phyloP scores from a whole-genome alignment of 202 grass and related monocot species.

The Hordeum pubiflorum region DNA sequence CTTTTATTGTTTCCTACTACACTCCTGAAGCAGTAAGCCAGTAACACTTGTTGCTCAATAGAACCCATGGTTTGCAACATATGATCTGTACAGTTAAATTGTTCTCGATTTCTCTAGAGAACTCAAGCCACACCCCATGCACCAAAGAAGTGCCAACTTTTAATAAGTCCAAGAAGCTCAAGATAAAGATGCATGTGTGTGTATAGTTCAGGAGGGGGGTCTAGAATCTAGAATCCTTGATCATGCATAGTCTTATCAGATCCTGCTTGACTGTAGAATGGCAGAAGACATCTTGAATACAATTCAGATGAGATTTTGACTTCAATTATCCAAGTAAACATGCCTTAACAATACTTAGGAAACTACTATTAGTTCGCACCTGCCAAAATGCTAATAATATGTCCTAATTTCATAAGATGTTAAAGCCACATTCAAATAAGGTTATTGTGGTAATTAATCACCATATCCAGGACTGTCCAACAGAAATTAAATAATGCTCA shows the following conservation, averaged over 20 bases:
- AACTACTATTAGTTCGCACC: not conserved
- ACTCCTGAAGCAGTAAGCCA: not conserved
- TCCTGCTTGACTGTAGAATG: not conserved
- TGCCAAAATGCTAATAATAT: slow-evolving; percentile 12
- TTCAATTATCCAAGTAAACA: not conserved
- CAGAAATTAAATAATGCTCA: not conserved
- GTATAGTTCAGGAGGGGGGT: not conserved
- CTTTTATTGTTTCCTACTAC: not conserved
- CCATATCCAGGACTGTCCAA: not conserved
- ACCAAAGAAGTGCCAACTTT: slow-evolving; percentile 9
- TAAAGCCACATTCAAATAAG: not conserved
- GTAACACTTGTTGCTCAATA: not conserved
- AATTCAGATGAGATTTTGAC: slow-evolving; percentile 1
- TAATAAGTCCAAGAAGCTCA: not conserved
- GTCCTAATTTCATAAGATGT: not conserved
- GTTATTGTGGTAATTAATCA: not conserved
- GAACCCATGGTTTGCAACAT: not conserved
- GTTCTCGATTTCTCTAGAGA: not conserved
- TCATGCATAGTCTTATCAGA: not conserved
- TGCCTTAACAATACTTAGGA: not conserved
- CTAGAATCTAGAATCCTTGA: not conserved
- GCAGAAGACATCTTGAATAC: not conserved
- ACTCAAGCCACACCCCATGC: not conserved
- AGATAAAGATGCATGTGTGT: not conserved
- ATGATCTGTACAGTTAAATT: not conserved